Evolutionary conservation across 2,329 filamentous ascomycete genomes (phyloP).

Genomic region (Beauveria brongniartii): DNA sequence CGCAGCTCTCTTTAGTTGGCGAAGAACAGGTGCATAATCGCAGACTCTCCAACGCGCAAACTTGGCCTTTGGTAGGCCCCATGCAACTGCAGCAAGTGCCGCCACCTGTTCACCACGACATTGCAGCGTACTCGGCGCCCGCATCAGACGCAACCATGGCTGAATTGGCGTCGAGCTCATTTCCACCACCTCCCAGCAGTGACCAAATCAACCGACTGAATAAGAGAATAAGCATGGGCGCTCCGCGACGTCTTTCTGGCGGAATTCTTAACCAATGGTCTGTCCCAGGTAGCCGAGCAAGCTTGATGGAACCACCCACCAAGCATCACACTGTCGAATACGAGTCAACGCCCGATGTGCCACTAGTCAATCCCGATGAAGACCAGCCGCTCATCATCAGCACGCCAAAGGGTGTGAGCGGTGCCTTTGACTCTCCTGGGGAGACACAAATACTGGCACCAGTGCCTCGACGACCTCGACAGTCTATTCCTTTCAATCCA

Average conservation of each 20-base stretch:
- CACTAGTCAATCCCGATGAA: constrained; percentile 19
- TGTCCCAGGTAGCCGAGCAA: constrained; percentile 28
- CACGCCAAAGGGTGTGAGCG: constrained; percentile 47
- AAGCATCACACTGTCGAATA: neutral
- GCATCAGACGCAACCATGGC: neutral
- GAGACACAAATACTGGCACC: constrained; percentile 45
- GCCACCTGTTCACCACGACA: neutral
- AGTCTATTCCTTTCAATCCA: constrained; percentile 10
- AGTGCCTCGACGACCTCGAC: constrained; percentile 42
- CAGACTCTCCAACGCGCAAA: constrained; percentile 29
- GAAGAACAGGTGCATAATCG: constrained; percentile 9
- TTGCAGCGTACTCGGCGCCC: constrained; percentile 6
- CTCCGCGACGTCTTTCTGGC: constrained; percentile 35
- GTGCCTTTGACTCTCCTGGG: constrained; percentile 41
- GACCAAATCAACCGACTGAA: constrained; percentile 32
- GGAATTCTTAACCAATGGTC: constrained; percentile 33
- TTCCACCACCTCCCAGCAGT: constrained; percentile 31
- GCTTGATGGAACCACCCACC: constrained; percentile 13
- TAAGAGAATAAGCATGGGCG: constrained; percentile 28
- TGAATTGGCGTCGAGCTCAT: neutral
- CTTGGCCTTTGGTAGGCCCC: constrained; percentile 37
- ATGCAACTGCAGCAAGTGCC: constrained; percentile 6
- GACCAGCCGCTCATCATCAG: constrained; percentile 54
- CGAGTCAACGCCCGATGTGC: neutral
- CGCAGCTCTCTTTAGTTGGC: constrained; percentile 14